Base-by-base conservation (phyloP, 2,329 filamentous ascomycete genomes). In the Acrocalymma vagum region DNA sequence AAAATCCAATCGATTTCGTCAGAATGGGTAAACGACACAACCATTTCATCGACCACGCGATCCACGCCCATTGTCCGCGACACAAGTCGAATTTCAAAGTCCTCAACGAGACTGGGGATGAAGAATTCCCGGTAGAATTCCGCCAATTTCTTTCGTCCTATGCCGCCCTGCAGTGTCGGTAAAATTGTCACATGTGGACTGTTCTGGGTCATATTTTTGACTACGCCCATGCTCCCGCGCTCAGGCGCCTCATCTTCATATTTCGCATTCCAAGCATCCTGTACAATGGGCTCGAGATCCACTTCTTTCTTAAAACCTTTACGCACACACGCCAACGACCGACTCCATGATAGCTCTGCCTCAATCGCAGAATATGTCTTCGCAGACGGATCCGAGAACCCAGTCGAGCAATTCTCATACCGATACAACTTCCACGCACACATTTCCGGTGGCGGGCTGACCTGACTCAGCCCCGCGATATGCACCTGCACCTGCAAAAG, bases 1-100 rank as follows among this genome's bases (percentile, higher is more conserved):
- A 84, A 60, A 50, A 83, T 77, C 80, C 80, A 84, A 10, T 79
- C 76, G 1, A 84, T 63, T 38, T 80, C 77, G 24, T 78, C 72
- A 0, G 77, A 79, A 48, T 84, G 82, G 22, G 76, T 76, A 51
- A 83, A 84, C 0, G 72, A 73, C 4, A 81, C 55, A 11, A 81
- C 70, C 60, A 84, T 74, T 53, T 84, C 82, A 47, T 84, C 82
- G 3, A 83, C 82, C 3, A 85, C 71, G 3, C 79, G 73, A 55
- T 84, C 79, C 0, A 74, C 69, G 5, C 81, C 81, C 3, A 79
- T 68, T 0, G 81, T 84, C 13, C 81, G 72, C 7, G 76, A 80
- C 6, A 84, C 61, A 6, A 84, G 67, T 11, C 76, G 72, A 22
- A 83, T 76, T 10, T 71, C 70, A 60, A 82, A 74, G 11, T 77